Base-by-base conservation (phyloP, 768 basidiomycete genomes). In the Pulveroboletus sp. region DNA sequence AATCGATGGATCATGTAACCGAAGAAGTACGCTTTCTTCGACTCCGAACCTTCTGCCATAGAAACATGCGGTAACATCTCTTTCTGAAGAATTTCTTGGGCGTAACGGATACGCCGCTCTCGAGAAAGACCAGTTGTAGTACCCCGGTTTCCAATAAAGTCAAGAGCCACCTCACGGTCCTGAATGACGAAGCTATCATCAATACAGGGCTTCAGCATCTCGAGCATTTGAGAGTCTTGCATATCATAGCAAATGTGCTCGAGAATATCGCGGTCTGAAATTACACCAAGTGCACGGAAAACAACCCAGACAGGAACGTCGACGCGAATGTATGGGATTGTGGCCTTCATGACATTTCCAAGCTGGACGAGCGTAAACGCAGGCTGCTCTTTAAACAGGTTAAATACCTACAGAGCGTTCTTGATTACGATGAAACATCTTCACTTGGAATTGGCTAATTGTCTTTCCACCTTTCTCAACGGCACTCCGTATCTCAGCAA, bases 1-100 rank as follows among this genome's bases (percentile, higher is more conserved):
- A 99, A 77, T 53, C 96, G 86, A 70, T 98, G 95, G 30, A 97
- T 92, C 95, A 99, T 99, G 71, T 98, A 98, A 9, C 96, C 96
- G 56, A 98, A 93, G 79, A 98, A 99, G 71, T 93, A 98, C 2
- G 96, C 96, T 69, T 99, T 99, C 75, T 96, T 96, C 24, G 90
- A 93, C 70, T 95, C 92, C 6, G 92, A 93, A 5, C 93, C 93
- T 67, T 95, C 93, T 1, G 85, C 81, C 85, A 93, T 94, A 3
- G 94, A 93, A 21, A 99, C 86, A 62, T 98, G 96, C 0, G 96
- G 96, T 39, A 99, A 67, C 88, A 98, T 94, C 72, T 98, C 95
- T 71, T 97, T 98, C 71, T 98, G 94, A 50, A 99, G 64, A 60
- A 99, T 97, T 68, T 98, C 96, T 65, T 94, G 91, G 0, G 96